A percentile compares a stretch with the other conserved stretches of the same genome.
Evolutionary conservation across 225 moss, liverwort and hornwort species (phyloP).

Genomic region (Takakia lepidozioides): DNA sequence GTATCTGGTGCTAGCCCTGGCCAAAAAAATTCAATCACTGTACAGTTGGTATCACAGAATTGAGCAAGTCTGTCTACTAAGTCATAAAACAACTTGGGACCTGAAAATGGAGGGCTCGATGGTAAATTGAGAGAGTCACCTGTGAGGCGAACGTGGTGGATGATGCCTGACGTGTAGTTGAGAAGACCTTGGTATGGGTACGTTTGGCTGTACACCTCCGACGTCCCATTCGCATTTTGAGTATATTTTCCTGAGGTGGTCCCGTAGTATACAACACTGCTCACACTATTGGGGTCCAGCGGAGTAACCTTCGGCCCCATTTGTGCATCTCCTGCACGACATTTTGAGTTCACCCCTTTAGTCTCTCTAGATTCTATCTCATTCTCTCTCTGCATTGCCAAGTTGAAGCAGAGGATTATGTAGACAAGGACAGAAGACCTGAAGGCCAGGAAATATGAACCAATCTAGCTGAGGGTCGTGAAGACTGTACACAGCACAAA

Average conservation of each 20-base stretch:
- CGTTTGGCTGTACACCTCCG: constrained; percentile 72
- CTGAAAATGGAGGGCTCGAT: no score
- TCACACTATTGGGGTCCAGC: constrained; percentile 68
- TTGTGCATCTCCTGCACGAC: constrained; percentile 71
- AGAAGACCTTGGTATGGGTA: constrained; percentile 64
- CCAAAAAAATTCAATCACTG: not conserved
- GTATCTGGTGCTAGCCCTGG: constrained; percentile 65
- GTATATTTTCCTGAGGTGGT: constrained; percentile 34
- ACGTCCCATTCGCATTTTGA: constrained; percentile 30
- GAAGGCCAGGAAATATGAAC: no score
- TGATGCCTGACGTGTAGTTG: constrained; percentile 93
- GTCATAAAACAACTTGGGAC: no score
- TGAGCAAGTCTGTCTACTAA: no score
- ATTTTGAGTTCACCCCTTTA: not conserved
- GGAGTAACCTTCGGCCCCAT: constrained; percentile 69
- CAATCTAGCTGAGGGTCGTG: no score
- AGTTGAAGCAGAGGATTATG: no score
- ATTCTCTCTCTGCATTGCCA: no score
- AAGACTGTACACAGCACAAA: not conserved
- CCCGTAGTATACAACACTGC: constrained; percentile 67
- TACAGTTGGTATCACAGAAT: no score
- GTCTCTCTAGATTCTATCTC: not conserved
- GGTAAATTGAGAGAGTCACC: no score
- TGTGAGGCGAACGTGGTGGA: constrained; percentile 81
- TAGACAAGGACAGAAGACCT: no score